Base-by-base conservation (phyloP, 345 rosid species). In the Bruguiera sexangula region DNA sequence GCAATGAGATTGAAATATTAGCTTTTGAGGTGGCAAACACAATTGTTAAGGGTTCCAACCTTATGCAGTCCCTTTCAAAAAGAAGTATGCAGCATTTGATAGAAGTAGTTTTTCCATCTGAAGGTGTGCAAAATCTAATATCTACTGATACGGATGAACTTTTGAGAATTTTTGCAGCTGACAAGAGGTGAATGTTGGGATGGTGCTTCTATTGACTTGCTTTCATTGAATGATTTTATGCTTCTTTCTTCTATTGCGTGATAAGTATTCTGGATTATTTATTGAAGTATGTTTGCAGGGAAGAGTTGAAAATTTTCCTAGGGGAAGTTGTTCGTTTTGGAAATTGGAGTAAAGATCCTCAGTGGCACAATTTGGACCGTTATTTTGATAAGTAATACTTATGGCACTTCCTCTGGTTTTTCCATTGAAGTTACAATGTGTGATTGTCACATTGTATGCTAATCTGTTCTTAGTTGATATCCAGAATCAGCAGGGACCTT, bases 271-370 rank as follows among this genome's bases (percentile, higher is more conserved):
- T 43, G 20, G 54, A 20, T 58, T 50, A 9, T 18, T 62, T 37
- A 6, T 61, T 19, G 51, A 52, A 20, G 63, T 43, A 36, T 62
- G 18, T 66, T 67, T 61, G 36, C 87, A 95, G 99, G 83, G 98
- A 96, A 71, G 99, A 90, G 72, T 78, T 92, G 72, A 89, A 82
- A 81, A 76, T 96, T 52, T 96, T 96, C 70, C 82, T 96, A 11
- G 84, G 97, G 69, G 99, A 96, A 76, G 99, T 96, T 82, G 94
- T 90, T 62, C 98, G 99, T 59, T 96, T 96, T 72, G 99, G 99
- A 68, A 92, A 92, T 77, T 91, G 87, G 72, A 87, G 97, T 75
- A 92, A 92, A 84, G 99, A 96, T 87, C 94, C 96, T 76, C 98
- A 96, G 69, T 96, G 92, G 94, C 99, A 96, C 87, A 87, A 86